Base-by-base conservation (phyloP, 495 filamentous ascomycete genomes). In the Emericellopsis terricola region DNA sequence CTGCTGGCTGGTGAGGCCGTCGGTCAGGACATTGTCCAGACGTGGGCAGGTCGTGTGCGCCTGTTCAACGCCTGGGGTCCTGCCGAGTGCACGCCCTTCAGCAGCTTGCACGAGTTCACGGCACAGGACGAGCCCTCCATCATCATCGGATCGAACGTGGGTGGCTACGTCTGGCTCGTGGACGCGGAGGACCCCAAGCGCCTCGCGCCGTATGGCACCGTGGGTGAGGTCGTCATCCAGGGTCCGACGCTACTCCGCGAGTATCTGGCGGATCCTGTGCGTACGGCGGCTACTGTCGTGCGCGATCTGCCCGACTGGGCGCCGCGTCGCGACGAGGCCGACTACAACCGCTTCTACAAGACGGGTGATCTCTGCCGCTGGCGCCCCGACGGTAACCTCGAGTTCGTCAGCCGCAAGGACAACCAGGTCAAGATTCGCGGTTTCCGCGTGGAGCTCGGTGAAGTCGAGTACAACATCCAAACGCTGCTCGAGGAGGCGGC, bases 141-240 rank as follows among this genome's bases (percentile, higher is more conserved):
- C 1, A 44, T 48, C 6, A 63, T 63, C 28, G 61, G 64, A 6
- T 45, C 40, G 16, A 60, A 53, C 2, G 56, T 59, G 1, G 62
- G 59, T 23, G 54, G 47, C 20, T 39, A 45, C 11, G 44, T 44
- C 1, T 80, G 75, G 74, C 50, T 78, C 37, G 64, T 73, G 15
- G 62, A 76, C 33, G 57, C 69, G 0, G 35, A 39, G 0, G 55
- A 78, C 36, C 59, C 64, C 27, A 38, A 71, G 16, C 34, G 44
- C 1, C 57, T 81, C 7, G 56, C 67, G 15, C 69, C 72, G 0
- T 47, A 75, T 5, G 75, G 75, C 15, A 50, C 53, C 4, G 49
- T 72, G 20, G 76, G 76, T 23, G 76, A 81, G 44, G 41, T 78
- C 13, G 42, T 69, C 3, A 55, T 81, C 13, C 69, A 76, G 51